Evolutionary conservation across 192 early-diverging fungal species (phyloP), one percentile per base, ranked within the genome.

Genomic region (Thamnidium elegans): DNA sequence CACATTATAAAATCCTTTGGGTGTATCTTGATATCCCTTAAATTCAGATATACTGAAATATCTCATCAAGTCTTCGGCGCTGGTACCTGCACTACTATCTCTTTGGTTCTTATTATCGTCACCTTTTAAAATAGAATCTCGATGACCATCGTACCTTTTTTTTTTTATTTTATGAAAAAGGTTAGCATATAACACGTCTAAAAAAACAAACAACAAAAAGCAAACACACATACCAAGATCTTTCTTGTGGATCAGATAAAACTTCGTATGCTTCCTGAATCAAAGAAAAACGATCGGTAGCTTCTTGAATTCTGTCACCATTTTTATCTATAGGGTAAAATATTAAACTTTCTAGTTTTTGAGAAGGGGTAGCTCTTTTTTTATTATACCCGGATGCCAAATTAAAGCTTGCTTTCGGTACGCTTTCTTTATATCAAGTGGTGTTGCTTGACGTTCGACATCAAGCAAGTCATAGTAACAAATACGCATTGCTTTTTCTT

Each of bases 211-310:
- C 14, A 56, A n/a, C n/a, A 17, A 7, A 48, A 26, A 26, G 26
- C 26, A 26, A 26, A 26, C 26, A 26, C 26, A 56, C 72, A 46
- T 86, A 93, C 96, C 95, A 98, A 11, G 90, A 78, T n/a, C 94
- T 90, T 78, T 99, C 95, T 48, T 96, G 89, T 14, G 87, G 87
- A 78, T 99, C 94, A 43, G 85, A 91, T 36, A 99, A 77, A 1
- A 94, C 89, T 69, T 97, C 92, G 72, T 98, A 97, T 6, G 97
- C 97, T 60, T 93, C 83, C 65, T 92, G 92, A 54, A 99, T 90
- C 58, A 90, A 77, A 1, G 93, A 87, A 84, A 99, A 99, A 32
- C 86, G 75, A 46, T 86, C 78, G 7, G 93, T 97, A 5, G 95
- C 87, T 70, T 95, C 93, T 50, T 94, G 90, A 2, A 89, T 73